Percentiles rank a stretch among this genome's conserved stretches.
Conservation (phyloP, 2,329 filamentous ascomycete species). For the Parafenestella ontariensis region DNA sequence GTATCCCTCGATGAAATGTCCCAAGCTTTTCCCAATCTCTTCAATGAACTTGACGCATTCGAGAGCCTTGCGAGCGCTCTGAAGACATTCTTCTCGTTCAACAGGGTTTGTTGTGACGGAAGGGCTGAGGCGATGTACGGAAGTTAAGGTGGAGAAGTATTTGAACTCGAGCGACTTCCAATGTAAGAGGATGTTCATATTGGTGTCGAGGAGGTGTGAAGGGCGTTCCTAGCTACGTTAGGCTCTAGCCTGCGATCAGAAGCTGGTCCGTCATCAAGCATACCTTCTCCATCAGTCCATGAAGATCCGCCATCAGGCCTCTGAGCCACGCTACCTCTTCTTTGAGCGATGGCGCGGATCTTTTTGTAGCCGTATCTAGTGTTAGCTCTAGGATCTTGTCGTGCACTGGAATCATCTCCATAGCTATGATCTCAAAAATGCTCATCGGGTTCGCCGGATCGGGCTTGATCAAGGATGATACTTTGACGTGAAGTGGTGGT, state of each 20-base stretch:
- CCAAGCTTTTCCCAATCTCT: constrained; percentile 26
- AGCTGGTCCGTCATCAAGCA: neutral
- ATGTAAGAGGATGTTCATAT: constrained; percentile 33
- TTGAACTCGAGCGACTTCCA: constrained; percentile 45
- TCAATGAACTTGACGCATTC: constrained; percentile 36
- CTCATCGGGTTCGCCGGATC: constrained; percentile 34
- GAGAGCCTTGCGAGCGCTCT: constrained; percentile 41
- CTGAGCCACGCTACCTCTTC: constrained; percentile 31
- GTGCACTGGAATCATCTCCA: constrained; percentile 39
- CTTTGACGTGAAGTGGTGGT: constrained; percentile 33
- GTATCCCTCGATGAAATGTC: constrained; percentile 40
- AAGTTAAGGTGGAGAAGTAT: constrained; percentile 41
- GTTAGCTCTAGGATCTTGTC: constrained; percentile 37
- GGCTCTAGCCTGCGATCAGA: neutral
- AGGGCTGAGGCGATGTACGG: constrained; percentile 41
- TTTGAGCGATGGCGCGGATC: constrained; percentile 16
- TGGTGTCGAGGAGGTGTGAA: constrained; percentile 21
- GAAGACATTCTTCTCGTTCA: constrained; percentile 42
- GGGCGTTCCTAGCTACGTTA: constrained; percentile 27
- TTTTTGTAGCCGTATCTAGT: constrained; percentile 21
- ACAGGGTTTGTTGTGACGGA: constrained; percentile 33
- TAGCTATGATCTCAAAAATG: constrained; percentile 28
- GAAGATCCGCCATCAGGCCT: constrained; percentile 31
- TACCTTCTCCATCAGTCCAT: constrained; percentile 32
- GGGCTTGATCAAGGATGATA: constrained; percentile 30